Percentiles rank a stretch among this genome's conserved stretches.
These are phyloP conservation scores for Ogataea ramenticola DNA, from an alignment of 805 yeast genomes.

Conservation along the genomic window DNA sequence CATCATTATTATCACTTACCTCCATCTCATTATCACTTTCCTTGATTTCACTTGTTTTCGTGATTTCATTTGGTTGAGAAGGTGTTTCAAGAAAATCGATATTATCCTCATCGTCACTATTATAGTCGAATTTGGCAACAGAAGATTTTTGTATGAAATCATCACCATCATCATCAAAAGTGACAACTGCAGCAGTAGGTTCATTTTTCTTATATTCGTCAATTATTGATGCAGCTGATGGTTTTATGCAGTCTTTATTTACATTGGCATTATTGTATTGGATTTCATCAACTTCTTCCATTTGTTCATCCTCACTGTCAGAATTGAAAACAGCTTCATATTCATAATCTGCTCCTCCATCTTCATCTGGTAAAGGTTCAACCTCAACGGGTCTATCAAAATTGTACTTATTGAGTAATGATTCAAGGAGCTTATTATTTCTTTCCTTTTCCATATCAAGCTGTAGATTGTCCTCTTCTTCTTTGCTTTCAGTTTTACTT, in stretches of 20 bases:
- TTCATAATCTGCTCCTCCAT: slow-evolving; percentile 38
- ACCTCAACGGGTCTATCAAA: slow-evolving; percentile 44
- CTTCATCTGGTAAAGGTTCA: slow-evolving; percentile 25
- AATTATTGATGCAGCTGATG: slow-evolving; percentile 12
- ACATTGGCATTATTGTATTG: slow-evolving; percentile 16
- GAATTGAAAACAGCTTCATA: slow-evolving; percentile 29
- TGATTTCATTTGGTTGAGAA: too few relatives aligned
- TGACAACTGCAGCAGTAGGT: background rate
- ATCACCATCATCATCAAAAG: too few relatives aligned
- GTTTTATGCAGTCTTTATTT: slow-evolving; percentile 15
- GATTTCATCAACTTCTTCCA: slow-evolving; percentile 22
- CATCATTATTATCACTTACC: too few relatives aligned
- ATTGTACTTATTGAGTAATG: slow-evolving; percentile 39
- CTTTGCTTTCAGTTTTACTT: background rate
- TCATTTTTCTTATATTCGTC: slow-evolving; percentile 17
- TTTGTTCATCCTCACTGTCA: slow-evolving; percentile 18
- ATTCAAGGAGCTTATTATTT: slow-evolving; percentile 39
- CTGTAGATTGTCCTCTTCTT: background rate
- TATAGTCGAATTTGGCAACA: too few relatives aligned
- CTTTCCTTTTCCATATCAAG: slow-evolving; percentile 27
- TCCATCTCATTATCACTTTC: too few relatives aligned
- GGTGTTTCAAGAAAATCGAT: too few relatives aligned
- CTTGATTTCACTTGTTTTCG: too few relatives aligned
- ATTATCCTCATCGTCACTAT: too few relatives aligned
- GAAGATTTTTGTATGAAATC: too few relatives aligned